Base-by-base conservation (phyloP, 805 yeast genomes). In the Metschnikowia continentalis region DNA sequence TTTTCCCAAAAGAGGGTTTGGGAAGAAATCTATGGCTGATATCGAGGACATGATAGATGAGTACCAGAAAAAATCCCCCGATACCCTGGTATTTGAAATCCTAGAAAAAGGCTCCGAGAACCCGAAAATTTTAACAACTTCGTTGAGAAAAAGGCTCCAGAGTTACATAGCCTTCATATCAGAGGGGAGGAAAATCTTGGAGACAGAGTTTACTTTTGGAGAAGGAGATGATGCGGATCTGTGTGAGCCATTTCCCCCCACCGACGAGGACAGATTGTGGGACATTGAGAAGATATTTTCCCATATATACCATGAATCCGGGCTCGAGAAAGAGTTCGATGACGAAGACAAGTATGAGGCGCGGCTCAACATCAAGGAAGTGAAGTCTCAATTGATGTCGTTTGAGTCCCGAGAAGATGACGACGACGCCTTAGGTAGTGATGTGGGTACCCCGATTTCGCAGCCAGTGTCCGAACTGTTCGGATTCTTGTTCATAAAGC, bases 1-100 rank as follows among this genome's bases (percentile, higher is more conserved):
- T 42, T 73, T 72, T 47, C 92, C 91, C 1, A 72, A 81, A 35
- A 68, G 84, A 50, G 91, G 94, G 0, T 61, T 90, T 8, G 97
- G 97, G 0, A 74, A 70, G 1, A 76, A 77, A 35, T 69, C 85
- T 0, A 53, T 79, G 3, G 72, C 71, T 2, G 59, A 56, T 8
- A 23, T 58, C 44, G 58, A 56, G 17, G 15, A 23, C 1, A 3
- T 54, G 8, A 61, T 79, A 19, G 70, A 64, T 23, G 45, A 48
- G 38, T 48, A 61, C 35, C 42, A 41, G 39, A 19, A 19, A 17
- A 19, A 30, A 30, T 36, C 17, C 11, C 33, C 40, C 3, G 33
- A 11, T 3, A 33, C 26, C 17, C 54, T 51, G 51, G 54, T 56
- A 1, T 47, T 47, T 23, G 49, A 44, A 11, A 49, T 51, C 0